These are phyloP conservation scores for Fusarium sp. DNA, from an alignment of 2,329 filamentous ascomycete genomes.

Conservation along the genomic window DNA sequence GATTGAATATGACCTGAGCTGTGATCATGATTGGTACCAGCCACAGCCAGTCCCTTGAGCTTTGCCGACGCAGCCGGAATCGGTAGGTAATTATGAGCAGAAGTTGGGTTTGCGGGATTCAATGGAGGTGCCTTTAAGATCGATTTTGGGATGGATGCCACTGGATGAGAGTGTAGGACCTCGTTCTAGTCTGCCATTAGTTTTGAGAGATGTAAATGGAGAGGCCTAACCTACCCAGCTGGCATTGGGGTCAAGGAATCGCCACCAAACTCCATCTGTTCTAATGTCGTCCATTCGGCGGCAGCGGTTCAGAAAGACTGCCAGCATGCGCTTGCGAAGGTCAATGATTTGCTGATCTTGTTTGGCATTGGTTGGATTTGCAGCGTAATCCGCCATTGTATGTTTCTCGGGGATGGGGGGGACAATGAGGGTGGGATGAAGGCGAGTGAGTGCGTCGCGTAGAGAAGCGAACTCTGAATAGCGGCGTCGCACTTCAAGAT, in stretches of 20 bases:
- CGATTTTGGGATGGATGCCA: constrained; percentile 91
- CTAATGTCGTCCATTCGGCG: constrained; percentile 90
- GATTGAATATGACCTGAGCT: constrained; percentile 51
- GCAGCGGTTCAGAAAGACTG: constrained; percentile 94
- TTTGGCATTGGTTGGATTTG: constrained; percentile 97
- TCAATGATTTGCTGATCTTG: constrained; percentile 98
- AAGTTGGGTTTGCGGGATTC: constrained; percentile 89
- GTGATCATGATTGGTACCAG: constrained; percentile 49
- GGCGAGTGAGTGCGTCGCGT: constrained; percentile 83
- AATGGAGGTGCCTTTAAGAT: constrained; percentile 95
- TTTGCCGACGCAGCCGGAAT: constrained; percentile 87
- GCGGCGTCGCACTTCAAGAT: constrained; percentile 90
- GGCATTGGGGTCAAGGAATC: constrained; percentile 95
- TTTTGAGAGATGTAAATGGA: background rate
- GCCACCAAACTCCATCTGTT: constrained; percentile 96
- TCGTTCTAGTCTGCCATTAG: constrained; percentile 71
- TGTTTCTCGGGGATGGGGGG: constrained; percentile 99
- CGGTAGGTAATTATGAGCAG: constrained; percentile 87
- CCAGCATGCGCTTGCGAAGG: constrained; percentile 93
- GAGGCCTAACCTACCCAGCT: constrained; percentile 78
- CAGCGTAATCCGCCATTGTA: constrained; percentile 97
- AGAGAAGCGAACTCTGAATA: constrained; percentile 98
- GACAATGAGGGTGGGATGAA: constrained; percentile 94
- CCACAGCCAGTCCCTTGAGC: constrained; percentile 68
- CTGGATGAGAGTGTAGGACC: constrained; percentile 90